A percentile compares a stretch with the other conserved stretches of the same genome.
These are phyloP conservation scores for Diaporthe citri DNA, from an alignment of 2,329 filamentous ascomycete genomes.

Conservation along the genomic window DNA sequence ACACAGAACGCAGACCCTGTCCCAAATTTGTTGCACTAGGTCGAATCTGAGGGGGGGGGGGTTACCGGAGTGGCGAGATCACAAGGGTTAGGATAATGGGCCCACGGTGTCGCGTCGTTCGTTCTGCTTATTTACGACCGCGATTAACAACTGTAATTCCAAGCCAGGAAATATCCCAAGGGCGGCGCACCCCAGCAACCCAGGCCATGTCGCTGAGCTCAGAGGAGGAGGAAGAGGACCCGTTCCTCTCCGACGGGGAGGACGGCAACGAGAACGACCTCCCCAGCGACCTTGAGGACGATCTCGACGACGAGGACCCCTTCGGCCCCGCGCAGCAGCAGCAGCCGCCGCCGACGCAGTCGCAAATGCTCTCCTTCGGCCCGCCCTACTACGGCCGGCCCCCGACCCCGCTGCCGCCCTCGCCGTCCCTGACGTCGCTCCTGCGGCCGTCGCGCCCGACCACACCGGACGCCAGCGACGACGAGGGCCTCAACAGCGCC, in stretches of 20 bases:
- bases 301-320: slow-evolving; percentile 46
- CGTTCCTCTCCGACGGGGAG: slow-evolving; percentile 39
- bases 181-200: background rate
- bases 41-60: no score
- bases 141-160: background rate
- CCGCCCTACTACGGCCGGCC: slow-evolving; percentile 98
- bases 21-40: background rate
- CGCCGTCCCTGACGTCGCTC: slow-evolving; percentile 91
- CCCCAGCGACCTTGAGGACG: slow-evolving; percentile 43
- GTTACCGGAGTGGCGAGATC: no score
- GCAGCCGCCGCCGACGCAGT: slow-evolving; percentile 57
- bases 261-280: slow-evolving; percentile 35
- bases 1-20: background rate
- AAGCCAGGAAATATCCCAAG: background rate
- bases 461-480: slow-evolving; percentile 91
- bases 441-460: slow-evolving; percentile 92
- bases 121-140: no score
- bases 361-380: slow-evolving; percentile 67
- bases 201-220: slow-evolving; percentile 47
- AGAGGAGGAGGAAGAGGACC: slow-evolving; percentile 46
- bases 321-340: slow-evolving; percentile 50
- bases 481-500: slow-evolving; percentile 64
- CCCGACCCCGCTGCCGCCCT: slow-evolving; percentile 93
- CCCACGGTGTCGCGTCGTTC: background rate
- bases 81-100: background rate